Base-by-base conservation (phyloP, 1,284 basidiomycete species). In the Malassezia restricta region DNA sequence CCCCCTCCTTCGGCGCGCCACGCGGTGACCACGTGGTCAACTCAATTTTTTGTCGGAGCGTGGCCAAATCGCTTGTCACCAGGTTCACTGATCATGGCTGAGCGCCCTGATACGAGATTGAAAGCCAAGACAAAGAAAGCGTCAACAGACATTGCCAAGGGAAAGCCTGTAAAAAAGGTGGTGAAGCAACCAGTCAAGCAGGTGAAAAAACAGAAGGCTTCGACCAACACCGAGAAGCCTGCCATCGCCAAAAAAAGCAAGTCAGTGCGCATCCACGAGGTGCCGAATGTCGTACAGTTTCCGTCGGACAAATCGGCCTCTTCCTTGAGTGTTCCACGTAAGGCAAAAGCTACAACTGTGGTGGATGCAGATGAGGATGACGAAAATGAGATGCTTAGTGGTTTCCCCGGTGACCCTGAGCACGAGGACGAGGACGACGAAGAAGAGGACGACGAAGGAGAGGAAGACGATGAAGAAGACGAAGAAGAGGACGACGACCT, bases 401-500 rank as follows among this genome's bases (percentile, higher is more conserved):
- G 33, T 15, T 35, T 35, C 33, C 33, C 33, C 11, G 33, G 15
- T 15, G 20, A 24, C 20, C 20, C 20, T 2, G 42, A n/a, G 46
- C 30, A 7, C 38, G 49, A 45, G 11, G 37, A 51, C n/a, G 43
- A 51, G 28, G 42, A 43, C 0, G 39, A 39, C 4, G 47, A 68
- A 39, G 63, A 65, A 17, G 66, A 65, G 40, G 64, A 66, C 15
- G 65, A 66, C 27, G 61, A 68, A 48, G 47, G 51, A 35, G 8
- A 43, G 8, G n/a, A 47, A 9, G 32, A 24, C 5, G 43, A 35
- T 9, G 39, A 28, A 11, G 33, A 38, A 24, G 33, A 35, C 4
- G 47, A 68, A 39, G 63, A 65, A 17, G 66, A 65, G 40, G 64
- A 66, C 15, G 65, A 66, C 27, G 61, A 68, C 46, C 55, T 49